Percentiles rank a stretch among this genome's conserved stretches.
These are phyloP conservation scores for Dactylella cylindrospora DNA, from an alignment of 2,329 filamentous ascomycete genomes.

Conservation along the genomic window DNA sequence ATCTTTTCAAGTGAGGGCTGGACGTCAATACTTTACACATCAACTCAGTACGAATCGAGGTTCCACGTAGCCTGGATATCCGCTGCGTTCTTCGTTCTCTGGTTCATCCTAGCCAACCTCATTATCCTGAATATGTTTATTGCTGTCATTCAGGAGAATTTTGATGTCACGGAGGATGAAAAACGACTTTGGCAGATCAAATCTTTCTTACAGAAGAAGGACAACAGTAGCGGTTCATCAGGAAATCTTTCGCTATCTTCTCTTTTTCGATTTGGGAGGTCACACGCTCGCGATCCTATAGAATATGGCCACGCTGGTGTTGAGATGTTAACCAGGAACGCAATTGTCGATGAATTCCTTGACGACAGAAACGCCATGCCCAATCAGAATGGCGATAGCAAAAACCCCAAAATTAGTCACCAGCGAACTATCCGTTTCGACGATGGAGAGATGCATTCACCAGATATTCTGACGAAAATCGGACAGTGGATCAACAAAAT, in stretches of 20 bases:
- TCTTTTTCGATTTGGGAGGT: constrained; percentile 66
- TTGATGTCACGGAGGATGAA: constrained; percentile 97
- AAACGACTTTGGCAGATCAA: constrained; percentile 96
- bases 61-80: constrained; percentile 86
- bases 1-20: constrained; percentile 94
- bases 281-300: constrained; percentile 73
- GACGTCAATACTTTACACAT: constrained; percentile 82
- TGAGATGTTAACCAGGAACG: constrained; percentile 95
- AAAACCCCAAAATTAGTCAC: constrained; percentile 25
- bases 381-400: background rate
- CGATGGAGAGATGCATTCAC: constrained; percentile 47
- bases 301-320: constrained; percentile 92
- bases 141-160: constrained; percentile 99
- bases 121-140: constrained; percentile 99
- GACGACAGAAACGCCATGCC: constrained; percentile 63
- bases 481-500: constrained; percentile 41
- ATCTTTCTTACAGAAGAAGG: constrained; percentile 87
- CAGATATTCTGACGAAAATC: constrained; percentile 31
- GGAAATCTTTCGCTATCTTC: constrained; percentile 75
- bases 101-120: constrained; percentile 94
- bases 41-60: constrained; percentile 67
- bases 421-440: constrained; percentile 50
- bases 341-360: constrained; percentile 90
- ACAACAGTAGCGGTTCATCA: constrained; percentile 65
- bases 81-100: constrained; percentile 84